Conservation (phyloP, 768 basidiomycete genomes). For the Pisolithus sp. region DNA sequence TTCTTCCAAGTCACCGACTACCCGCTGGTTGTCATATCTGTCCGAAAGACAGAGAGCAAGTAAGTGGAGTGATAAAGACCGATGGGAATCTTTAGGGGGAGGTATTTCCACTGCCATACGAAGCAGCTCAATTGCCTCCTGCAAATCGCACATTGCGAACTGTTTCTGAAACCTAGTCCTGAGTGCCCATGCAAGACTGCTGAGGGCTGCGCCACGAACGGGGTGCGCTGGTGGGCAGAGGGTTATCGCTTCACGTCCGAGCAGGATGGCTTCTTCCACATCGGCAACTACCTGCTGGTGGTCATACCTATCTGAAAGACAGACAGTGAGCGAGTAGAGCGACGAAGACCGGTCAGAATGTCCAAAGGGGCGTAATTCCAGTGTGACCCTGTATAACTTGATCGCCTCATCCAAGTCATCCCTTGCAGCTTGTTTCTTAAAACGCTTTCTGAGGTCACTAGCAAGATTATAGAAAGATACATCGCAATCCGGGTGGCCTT, state of each 20-base stretch:
- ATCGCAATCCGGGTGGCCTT: slow-evolving; percentile 2
- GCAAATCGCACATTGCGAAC: no score
- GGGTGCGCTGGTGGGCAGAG: neutral
- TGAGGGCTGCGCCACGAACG: neutral
- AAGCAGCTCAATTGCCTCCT: no score
- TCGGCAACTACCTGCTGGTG: neutral
- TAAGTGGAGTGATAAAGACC: no score
- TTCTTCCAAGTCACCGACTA: no score
- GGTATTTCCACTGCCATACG: no score
- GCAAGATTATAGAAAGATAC: slow-evolving; percentile 9
- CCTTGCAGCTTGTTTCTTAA: slow-evolving; percentile 1
- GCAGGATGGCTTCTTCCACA: neutral
- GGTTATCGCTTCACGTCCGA: neutral
- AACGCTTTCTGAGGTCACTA: slow-evolving; percentile 4
- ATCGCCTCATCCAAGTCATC: slow-evolving; percentile 13
- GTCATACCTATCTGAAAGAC: neutral
- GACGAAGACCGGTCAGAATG: slow-evolving; percentile 2
- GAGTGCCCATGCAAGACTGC: no score
- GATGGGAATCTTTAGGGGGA: no score
- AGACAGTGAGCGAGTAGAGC: slow-evolving; percentile 9
- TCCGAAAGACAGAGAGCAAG: no score
- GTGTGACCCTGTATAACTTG: neutral
- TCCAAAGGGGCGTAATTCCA: slow-evolving; percentile 6
- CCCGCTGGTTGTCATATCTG: no score
- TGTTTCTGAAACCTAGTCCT: no score